Percentiles rank a stretch among this genome's conserved stretches.
Conservation (phyloP, 306 rosid species). For the Senna siamea region DNA sequence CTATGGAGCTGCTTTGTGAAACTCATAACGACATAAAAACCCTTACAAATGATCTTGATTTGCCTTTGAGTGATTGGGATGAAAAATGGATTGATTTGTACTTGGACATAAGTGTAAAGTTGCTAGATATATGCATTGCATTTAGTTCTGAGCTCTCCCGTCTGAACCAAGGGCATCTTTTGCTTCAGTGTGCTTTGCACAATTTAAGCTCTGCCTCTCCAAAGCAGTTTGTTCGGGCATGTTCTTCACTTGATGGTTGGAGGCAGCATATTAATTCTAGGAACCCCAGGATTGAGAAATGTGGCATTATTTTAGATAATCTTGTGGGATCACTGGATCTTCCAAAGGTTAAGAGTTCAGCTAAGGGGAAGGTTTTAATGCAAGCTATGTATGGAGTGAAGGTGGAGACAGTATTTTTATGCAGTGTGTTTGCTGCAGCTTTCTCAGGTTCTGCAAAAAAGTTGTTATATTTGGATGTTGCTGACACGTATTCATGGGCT, state of each 20-base stretch:
- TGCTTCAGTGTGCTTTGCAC: constrained; percentile 73
- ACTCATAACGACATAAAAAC: constrained; percentile 68
- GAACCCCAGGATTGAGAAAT: constrained; percentile 69
- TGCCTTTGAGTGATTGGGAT: constrained; percentile 81
- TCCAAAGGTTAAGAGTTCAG: constrained; percentile 85
- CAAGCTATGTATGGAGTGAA: constrained; percentile 87
- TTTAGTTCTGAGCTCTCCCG: constrained; percentile 93
- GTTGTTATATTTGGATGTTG: constrained; percentile 55
- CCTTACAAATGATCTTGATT: constrained; percentile 67
- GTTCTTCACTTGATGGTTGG: constrained; percentile 83
- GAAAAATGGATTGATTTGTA: constrained; percentile 92
- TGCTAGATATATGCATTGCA: constrained; percentile 80
- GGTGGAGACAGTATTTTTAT: constrained; percentile 73
- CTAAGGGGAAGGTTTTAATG: constrained; percentile 85
- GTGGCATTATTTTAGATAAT: constrained; percentile 62
- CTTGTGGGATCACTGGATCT: constrained; percentile 66
- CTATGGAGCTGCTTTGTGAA: constrained; percentile 68
- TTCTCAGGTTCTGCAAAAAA: constrained; percentile 69
- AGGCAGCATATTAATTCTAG: constrained; percentile 58
- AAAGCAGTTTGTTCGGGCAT: constrained; percentile 56
- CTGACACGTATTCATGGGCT: constrained; percentile 70
- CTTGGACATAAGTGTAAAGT: constrained; percentile 84
- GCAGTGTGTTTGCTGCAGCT: constrained; percentile 64
- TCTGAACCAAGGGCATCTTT: constrained; percentile 77
- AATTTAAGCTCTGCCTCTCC: constrained; percentile 61